Percentiles rank a stretch among this genome's conserved stretches.
These are phyloP conservation scores for Echinosophora koreensis DNA, from an alignment of 306 rosid species.

Conservation along the genomic window DNA sequence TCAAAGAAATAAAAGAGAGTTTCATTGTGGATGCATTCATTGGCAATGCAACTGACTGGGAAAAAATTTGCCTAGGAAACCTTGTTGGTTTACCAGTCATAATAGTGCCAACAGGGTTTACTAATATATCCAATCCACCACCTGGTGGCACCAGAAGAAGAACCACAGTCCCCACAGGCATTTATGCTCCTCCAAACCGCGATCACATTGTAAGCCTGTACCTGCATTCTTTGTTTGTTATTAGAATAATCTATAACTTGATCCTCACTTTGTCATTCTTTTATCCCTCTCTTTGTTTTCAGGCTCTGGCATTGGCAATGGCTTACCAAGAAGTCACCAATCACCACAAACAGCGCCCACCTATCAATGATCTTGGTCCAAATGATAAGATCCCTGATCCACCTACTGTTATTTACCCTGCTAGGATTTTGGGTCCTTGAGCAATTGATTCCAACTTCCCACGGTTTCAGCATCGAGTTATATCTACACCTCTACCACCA, in stretches of 20 bases:
- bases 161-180: constrained; percentile 62
- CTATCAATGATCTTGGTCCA: constrained; percentile 68
- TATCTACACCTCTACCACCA: constrained; percentile 12
- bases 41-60: constrained; percentile 85
- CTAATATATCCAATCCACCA: constrained; percentile 59
- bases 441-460: background rate
- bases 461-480: background rate
- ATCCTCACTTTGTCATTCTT: constrained; percentile 10
- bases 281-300: background rate
- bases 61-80: constrained; percentile 79
- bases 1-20: constrained; percentile 62
- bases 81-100: constrained; percentile 78
- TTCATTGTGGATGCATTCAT: constrained; percentile 73
- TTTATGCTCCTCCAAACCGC: constrained; percentile 67
- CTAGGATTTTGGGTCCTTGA: constrained; percentile 46
- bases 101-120: constrained; percentile 72
- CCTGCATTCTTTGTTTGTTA: background rate
- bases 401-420: constrained; percentile 44
- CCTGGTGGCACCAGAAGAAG: constrained; percentile 51
- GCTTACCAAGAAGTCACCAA: constrained; percentile 75
- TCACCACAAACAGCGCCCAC: constrained; percentile 75
- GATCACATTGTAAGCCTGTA: constrained; percentile 63
- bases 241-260: background rate
- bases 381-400: constrained; percentile 53
- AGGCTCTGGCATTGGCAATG: constrained; percentile 79